Evolutionary conservation across 2,329 filamentous ascomycete species (phyloP).

Genomic region (Chaetomium olivaceum): DNA sequence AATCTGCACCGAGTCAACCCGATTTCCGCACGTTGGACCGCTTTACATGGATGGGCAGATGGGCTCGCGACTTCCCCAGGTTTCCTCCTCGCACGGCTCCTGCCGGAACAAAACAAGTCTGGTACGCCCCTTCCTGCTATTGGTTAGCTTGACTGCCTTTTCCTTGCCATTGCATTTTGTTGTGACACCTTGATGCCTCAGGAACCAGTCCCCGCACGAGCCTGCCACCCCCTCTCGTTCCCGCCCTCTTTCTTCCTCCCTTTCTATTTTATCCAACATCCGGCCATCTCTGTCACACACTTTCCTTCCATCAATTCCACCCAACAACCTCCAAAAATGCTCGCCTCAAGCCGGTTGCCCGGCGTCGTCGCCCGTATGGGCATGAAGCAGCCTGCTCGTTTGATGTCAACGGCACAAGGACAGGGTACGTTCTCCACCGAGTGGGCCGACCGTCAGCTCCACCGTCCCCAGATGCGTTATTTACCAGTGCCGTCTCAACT

Average conservation of each 20-base stretch:
- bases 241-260: conserved; percentile 13
- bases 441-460: conserved; percentile 23
- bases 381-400: conserved; percentile 30
- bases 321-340: conserved; percentile 26
- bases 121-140: neutral
- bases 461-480: conserved; percentile 20
- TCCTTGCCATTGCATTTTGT: conserved; percentile 13
- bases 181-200: conserved; percentile 21
- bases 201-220: conserved; percentile 20
- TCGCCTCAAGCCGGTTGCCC: conserved; percentile 30
- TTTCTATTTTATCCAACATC: conserved; percentile 17
- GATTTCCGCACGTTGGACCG: neutral
- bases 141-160: neutral
- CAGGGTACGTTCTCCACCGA: conserved; percentile 27
- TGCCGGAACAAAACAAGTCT: conserved; percentile 18
- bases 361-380: conserved; percentile 31
- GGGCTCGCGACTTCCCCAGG: neutral
- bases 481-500: conserved; percentile 22
- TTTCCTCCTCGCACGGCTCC: conserved; percentile 6
- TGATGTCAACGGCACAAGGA: conserved; percentile 31
- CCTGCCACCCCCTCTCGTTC: conserved; percentile 15
- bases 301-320: conserved; percentile 17
- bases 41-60: neutral
- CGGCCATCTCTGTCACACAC: conserved; percentile 8
- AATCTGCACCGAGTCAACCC: neutral